Conservation (phyloP, 2,329 filamentous ascomycete genomes). For the Sclerotinia glacialis region DNA sequence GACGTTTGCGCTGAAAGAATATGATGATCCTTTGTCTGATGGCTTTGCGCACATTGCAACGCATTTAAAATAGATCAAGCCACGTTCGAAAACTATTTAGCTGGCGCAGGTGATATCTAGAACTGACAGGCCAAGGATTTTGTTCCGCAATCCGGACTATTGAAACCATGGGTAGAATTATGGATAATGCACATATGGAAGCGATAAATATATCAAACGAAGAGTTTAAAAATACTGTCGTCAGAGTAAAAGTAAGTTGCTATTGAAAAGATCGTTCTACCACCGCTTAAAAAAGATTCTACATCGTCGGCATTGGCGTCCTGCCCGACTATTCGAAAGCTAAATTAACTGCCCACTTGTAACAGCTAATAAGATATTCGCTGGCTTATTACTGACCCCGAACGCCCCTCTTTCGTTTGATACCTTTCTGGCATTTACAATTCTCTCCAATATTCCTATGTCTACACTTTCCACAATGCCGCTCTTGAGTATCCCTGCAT, state of each 20-base stretch:
- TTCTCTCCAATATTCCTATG: background rate
- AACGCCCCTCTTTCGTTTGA: background rate
- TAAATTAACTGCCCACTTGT: too few species aligned
- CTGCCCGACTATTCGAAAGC: background rate
- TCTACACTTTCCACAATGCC: background rate
- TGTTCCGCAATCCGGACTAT: too few species aligned
- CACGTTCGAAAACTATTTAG: too few species aligned
- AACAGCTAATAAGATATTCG: too few species aligned
- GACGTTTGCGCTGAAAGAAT: too few species aligned
- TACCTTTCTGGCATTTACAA: background rate
- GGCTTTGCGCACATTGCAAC: too few species aligned
- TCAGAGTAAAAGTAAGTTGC: background rate
- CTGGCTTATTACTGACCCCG: background rate
- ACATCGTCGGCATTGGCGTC: background rate
- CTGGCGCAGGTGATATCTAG: too few species aligned
- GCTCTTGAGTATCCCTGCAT: conserved; percentile 5
- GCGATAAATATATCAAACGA: background rate
- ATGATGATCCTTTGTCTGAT: too few species aligned
- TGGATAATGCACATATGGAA: background rate
- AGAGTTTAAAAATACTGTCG: background rate
- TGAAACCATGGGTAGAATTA: too few species aligned
- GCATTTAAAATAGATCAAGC: too few species aligned
- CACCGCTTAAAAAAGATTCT: background rate
- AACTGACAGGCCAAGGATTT: too few species aligned
- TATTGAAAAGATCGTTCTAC: background rate